Conservation (phyloP, 208 protist species). For the Trypanosoma caninum region DNA sequence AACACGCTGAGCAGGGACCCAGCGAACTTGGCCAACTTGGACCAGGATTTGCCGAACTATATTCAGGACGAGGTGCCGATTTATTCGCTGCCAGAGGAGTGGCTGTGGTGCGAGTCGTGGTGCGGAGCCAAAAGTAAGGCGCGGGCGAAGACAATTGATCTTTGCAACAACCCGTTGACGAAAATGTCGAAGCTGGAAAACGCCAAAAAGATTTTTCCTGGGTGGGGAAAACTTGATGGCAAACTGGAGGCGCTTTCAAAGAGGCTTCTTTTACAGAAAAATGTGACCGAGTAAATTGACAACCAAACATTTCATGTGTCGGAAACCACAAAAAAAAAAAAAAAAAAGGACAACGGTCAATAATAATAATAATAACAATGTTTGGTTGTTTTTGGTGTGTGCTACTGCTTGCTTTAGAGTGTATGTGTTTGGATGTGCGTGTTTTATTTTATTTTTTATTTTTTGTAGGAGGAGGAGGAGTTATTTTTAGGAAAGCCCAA, state of each 20-base stretch:
- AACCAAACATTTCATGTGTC: not conserved
- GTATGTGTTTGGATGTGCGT: too few species aligned
- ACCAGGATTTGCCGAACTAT: conserved; percentile 98
- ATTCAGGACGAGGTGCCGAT: conserved; percentile 93
- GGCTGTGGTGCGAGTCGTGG: conserved; percentile 99
- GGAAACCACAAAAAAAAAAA: too few species aligned
- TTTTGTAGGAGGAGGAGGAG: too few species aligned
- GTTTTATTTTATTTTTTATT: too few species aligned
- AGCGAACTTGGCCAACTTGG: conserved; percentile 88
- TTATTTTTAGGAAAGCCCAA: too few species aligned
- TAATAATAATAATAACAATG: too few species aligned
- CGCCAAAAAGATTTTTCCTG: conserved; percentile 87
- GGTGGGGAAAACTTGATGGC: conserved; percentile 88
- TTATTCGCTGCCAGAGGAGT: conserved; percentile 96
- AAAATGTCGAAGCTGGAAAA: conserved; percentile 95
- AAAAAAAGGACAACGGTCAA: too few species aligned
- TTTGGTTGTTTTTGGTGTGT: too few species aligned
- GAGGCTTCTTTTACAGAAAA: conserved; percentile 14
- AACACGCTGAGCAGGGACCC: conserved; percentile 84
- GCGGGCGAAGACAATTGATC: conserved; percentile 96
- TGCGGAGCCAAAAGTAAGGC: conserved; percentile 91
- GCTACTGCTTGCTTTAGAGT: too few species aligned
- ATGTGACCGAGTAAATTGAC: not conserved
- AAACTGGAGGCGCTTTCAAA: conserved; percentile 50
- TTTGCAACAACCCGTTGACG: conserved; percentile 97